Conservation (phyloP, 768 basidiomycete genomes). For the Sutorius australiensis region DNA sequence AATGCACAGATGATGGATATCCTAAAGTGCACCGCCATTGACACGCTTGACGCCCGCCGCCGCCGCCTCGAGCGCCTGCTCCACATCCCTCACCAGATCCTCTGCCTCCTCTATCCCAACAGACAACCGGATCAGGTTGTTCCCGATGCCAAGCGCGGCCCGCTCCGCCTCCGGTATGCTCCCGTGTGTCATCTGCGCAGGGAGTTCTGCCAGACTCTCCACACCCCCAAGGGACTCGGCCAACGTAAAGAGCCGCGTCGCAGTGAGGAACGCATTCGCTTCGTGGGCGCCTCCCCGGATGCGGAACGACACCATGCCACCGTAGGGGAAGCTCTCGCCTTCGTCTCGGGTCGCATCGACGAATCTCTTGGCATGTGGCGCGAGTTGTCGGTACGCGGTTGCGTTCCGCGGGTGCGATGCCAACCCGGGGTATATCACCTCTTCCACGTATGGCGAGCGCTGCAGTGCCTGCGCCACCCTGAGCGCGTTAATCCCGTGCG, state of each 20-base stretch:
- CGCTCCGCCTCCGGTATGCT: slow-evolving; percentile 68
- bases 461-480: slow-evolving; percentile 63
- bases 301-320: slow-evolving; percentile 83
- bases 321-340: slow-evolving; percentile 67
- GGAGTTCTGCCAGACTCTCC: slow-evolving; percentile 86
- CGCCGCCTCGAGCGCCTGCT: slow-evolving; percentile 26
- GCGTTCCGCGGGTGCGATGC: slow-evolving; percentile 60
- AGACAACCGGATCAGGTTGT: slow-evolving; percentile 71
- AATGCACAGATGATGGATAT: neutral
- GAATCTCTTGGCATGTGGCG: slow-evolving; percentile 67
- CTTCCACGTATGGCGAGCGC: slow-evolving; percentile 56
- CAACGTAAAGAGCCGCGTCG: slow-evolving; percentile 66
- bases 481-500: slow-evolving; percentile 82
- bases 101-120: slow-evolving; percentile 88
- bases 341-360: slow-evolving; percentile 37
- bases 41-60: slow-evolving; percentile 2
- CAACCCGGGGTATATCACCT: slow-evolving; percentile 86
- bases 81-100: slow-evolving; percentile 55
- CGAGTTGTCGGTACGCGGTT: slow-evolving; percentile 58
- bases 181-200: slow-evolving; percentile 86
- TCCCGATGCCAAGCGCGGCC: slow-evolving; percentile 68
- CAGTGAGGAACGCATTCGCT: slow-evolving; percentile 65
- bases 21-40: neutral
- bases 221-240: slow-evolving; percentile 92
- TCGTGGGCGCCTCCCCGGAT: slow-evolving; percentile 48